These are phyloP conservation scores for Acidiella bohemica DNA, from an alignment of 495 filamentous ascomycete species.

Conservation along the genomic window DNA sequence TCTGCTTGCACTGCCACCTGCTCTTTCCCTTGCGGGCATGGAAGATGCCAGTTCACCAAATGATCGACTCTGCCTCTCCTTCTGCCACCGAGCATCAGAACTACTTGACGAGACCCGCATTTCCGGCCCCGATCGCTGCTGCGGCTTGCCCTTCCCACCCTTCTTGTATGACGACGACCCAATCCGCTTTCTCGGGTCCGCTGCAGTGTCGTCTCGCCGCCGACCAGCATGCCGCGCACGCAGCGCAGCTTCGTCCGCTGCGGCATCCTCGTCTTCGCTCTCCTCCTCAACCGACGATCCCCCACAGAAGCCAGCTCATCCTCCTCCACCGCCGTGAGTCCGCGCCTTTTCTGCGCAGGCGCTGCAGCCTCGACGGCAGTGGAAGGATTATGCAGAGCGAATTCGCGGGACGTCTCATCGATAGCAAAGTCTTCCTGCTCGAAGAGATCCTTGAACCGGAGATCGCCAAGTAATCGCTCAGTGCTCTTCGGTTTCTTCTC, in stretches of 20 bases:
- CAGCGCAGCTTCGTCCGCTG: constrained; percentile 24
- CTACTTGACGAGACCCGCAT: constrained; percentile 44
- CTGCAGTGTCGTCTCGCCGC: constrained; percentile 23
- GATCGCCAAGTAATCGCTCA: constrained; percentile 54
- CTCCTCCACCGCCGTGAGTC: constrained; percentile 55
- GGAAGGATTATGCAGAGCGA: constrained; percentile 74
- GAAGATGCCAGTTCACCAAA: constrained; percentile 56
- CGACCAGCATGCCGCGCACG: constrained; percentile 12
- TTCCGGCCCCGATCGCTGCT: constrained; percentile 37
- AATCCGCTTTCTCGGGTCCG: constrained; percentile 33
- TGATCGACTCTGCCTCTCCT: constrained; percentile 38
- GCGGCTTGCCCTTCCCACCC: constrained; percentile 29
- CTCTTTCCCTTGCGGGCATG: constrained; percentile 23
- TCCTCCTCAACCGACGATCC: constrained; percentile 7
- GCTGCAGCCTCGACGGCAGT: constrained; percentile 31
- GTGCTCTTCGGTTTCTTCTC: constrained; percentile 3
- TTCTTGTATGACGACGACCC: constrained; percentile 50
- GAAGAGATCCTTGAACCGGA: constrained; percentile 76
- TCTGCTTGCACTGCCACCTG: constrained; percentile 31
- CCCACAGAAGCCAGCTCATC: constrained; percentile 35
- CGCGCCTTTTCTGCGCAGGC: constrained; percentile 34
- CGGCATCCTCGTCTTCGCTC: constrained; percentile 30
- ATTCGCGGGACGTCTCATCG: constrained; percentile 80
- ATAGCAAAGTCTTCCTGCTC: constrained; percentile 85
- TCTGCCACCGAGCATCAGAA: constrained; percentile 25